Evolutionary conservation across 2,329 filamentous ascomycete species (phyloP), one percentile per base, ranked within the genome.

Genomic region (Pseudogymnoascus sp.): DNA sequence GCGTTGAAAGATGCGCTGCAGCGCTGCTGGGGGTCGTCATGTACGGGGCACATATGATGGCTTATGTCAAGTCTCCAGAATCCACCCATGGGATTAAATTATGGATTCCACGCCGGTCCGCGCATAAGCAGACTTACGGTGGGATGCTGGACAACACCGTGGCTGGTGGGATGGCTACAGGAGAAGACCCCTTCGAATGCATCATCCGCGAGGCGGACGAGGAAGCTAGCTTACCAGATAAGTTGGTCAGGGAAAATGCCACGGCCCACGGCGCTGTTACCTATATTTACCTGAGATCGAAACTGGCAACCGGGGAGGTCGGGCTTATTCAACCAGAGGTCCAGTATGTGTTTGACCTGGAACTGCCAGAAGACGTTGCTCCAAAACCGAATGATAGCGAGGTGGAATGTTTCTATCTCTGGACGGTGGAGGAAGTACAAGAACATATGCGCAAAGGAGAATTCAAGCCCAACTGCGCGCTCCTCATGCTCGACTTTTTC

Each of bases 71-170:
- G 21, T 77, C 80, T 39, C 74, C 73, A 31, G 69, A 75, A 1
- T 76, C 70, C 45, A 73, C 65, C 39, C 74, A 81, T 61, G 87
- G 86, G 16, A 76, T 96, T 49, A 87, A 85, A 70, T 80, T 99
- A 41, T 97, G 94, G 93, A 84, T 96, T 1, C 90, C 94, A 3
- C 83, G 87, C 52, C 82, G 94, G 8, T 84, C 92, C 11, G 80
- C 79, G 60, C 83, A 79, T 63, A 99, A 97, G 78, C 85, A 90
- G 67, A 97, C 92, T 0, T 99, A 93, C 72, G 88, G 89, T 0
- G 83, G 89, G n/a, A 92, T 97, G 70, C 80, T 99, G 67, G 94
- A 99, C 75, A 99, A 97, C 74, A 92, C 92, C 1, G 94, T 96
- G 6, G 94, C 92, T 0, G 88, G 88, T 0, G 88, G 91, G 0